A percentile compares a stretch with the other conserved stretches of the same genome.
phyloP scores from a whole-genome alignment of 768 basidiomycete genomes.

The Tricholoma saponaceum region DNA sequence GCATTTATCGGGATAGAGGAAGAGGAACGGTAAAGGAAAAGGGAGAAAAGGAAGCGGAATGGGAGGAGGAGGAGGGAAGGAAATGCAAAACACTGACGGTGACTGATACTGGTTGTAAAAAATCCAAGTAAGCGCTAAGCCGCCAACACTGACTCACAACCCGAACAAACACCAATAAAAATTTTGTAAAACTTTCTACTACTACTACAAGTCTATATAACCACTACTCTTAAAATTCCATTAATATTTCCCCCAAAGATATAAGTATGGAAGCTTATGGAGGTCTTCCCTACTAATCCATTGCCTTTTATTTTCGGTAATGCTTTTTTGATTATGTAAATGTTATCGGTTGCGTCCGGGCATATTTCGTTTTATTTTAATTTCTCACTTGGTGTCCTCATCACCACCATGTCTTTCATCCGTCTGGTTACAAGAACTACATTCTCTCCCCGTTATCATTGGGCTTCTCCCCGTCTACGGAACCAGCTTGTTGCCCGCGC shows the following conservation, averaged over 20 bases:
- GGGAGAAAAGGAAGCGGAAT: conserved; percentile 21
- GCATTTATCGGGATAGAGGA: conserved; percentile 44
- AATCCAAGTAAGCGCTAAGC: not conserved
- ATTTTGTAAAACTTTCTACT: not conserved
- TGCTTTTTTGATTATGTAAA: not conserved
- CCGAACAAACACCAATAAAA: not conserved
- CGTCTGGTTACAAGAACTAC: conserved; percentile 46
- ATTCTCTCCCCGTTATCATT: conserved; percentile 37
- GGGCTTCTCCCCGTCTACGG: conserved; percentile 30
- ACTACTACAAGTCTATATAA: not conserved
- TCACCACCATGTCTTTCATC: conserved; percentile 49
- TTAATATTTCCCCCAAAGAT: not conserved
- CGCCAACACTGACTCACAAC: not conserved
- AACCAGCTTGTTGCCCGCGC: conserved; percentile 40
- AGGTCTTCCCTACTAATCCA: no score
- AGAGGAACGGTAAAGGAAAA: conserved; percentile 27
- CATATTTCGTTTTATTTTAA: not conserved
- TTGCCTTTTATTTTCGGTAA: not conserved
- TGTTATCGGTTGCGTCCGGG: not conserved
- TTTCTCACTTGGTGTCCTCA: not conserved
- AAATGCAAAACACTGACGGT: conserved; percentile 5
- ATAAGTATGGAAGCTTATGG: no score
- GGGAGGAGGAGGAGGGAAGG: conserved; percentile 23
- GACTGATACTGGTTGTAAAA: conserved; percentile 1
- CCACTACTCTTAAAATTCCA: not conserved